Evolutionary conservation across 176 grass and related monocot genomes (phyloP), one percentile per base, ranked within the genome.

Genomic region (Oryza officinalis): DNA sequence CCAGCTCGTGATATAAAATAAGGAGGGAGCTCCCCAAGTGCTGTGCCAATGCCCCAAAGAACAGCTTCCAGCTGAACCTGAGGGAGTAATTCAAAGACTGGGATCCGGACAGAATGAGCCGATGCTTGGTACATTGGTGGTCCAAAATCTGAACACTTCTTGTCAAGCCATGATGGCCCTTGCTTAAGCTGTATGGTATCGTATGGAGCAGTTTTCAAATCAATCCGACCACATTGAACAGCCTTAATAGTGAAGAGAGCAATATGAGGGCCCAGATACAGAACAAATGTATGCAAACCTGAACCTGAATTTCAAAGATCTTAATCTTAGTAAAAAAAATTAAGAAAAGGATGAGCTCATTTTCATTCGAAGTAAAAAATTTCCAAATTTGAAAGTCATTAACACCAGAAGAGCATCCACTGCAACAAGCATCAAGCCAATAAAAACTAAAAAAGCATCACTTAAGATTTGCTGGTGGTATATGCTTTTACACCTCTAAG

Each of bases 1-100:
- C 96, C 96, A 81, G 96, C 96, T 92, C 93, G 90, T 68, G 96
- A 95, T 82, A 99, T 92, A 83, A 99, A 99, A 86, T 99, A 99
- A 83, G 96, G 96, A 69, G 96, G 96, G 63, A 99, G 91, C 85
- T 99, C 96, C 40, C 96, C 96, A 80, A 99, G 89, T 1, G 93
- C 96, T 87, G 96, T 99, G 72, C 96, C 96, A 38, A 99, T 84
- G 30, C 96, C 96, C 96, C 96, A 99, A 90, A 99, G 96, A 78
- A 99, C 71, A 69, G 91, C 89, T 84, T 99, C 96, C 45, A 99
- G 80, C 85, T 99, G 96, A 84, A 99, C 92, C 75, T 95, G 96
- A 68, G 91, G 87, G 44, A 99, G 86, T 80, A 99, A 87, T 63
- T 88, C 92, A 15, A 92, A 83, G 74, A 96, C 85, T 38, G 89